A percentile compares a stretch with the other conserved stretches of the same genome.
phyloP scores from a whole-genome alignment of 306 rosid genomes.

The Adenanthera pavonina region DNA sequence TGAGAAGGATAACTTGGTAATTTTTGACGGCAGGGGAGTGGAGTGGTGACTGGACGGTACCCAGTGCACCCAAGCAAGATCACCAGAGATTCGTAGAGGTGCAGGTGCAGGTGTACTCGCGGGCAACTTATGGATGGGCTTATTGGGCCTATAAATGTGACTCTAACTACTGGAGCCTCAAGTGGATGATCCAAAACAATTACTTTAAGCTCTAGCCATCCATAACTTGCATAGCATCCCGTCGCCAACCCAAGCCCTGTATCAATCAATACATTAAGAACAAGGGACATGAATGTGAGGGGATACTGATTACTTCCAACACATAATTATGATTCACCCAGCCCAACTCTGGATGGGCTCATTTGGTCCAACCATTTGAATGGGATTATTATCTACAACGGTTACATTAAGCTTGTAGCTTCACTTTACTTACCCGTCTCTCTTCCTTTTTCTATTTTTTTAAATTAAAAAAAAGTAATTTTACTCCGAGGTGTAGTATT shows the following conservation, averaged over 20 bases:
- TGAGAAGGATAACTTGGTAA: background rate
- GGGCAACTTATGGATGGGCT: constrained; percentile 70
- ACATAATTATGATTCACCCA: background rate
- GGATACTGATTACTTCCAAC: background rate
- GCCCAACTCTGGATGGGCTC: background rate
- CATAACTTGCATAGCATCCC: background rate
- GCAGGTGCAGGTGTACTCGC: constrained; percentile 53
- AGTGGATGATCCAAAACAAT: constrained; percentile 60
- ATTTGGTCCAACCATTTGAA: background rate
- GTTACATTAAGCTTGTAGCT: background rate
- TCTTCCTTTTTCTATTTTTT: background rate
- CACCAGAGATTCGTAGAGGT: constrained; percentile 43
- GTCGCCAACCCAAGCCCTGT: background rate
- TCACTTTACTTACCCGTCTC: background rate
- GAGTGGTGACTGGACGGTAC: constrained; percentile 53
- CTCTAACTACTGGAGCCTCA: constrained; percentile 51
- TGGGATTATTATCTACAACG: background rate
- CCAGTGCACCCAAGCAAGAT: constrained; percentile 48
- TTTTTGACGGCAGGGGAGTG: constrained; percentile 58
- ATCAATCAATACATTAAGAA: background rate
- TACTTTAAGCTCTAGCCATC: background rate
- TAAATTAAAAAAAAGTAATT: too few relatives aligned
- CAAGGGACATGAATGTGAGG: background rate
- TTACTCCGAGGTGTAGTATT: too few relatives aligned
- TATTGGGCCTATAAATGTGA: constrained; percentile 66